Conservation (phyloP, 805 yeast genomes). For the Yamadazyma kitorensis region DNA sequence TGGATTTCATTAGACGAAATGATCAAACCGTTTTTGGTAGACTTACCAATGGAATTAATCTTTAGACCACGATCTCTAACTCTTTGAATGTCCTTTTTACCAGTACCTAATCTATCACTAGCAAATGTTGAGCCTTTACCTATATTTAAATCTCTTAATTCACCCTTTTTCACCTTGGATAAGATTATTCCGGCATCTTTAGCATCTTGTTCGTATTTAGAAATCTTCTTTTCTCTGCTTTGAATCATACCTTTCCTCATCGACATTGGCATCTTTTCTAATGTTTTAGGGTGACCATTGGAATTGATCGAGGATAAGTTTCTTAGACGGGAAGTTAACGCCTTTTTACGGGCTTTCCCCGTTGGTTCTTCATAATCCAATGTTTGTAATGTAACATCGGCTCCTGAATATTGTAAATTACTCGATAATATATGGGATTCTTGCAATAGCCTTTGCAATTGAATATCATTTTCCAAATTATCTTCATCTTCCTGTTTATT, state of each 20-base stretch:
- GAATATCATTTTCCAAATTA: constrained; percentile 67
- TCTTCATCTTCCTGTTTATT: constrained; percentile 42
- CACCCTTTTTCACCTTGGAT: constrained; percentile 66
- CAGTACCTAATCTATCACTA: constrained; percentile 52
- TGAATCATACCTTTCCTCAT: constrained; percentile 81
- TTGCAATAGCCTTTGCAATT: constrained; percentile 61
- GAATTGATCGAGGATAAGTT: constrained; percentile 42
- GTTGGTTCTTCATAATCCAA: constrained; percentile 59
- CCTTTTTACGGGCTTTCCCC: constrained; percentile 67
- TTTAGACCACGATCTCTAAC: constrained; percentile 75
- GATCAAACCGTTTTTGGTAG: constrained; percentile 75
- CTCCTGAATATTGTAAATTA: constrained; percentile 54
- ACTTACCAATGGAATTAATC: constrained; percentile 71
- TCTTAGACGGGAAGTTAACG: constrained; percentile 57
- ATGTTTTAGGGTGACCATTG: constrained; percentile 39
- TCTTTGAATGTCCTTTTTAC: constrained; percentile 35
- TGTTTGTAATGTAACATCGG: constrained; percentile 62
- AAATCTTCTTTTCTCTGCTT: constrained; percentile 49
- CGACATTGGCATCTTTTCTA: constrained; percentile 85
- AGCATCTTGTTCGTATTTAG: constrained; percentile 71
- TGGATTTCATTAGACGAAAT: constrained; percentile 68
- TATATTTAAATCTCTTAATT: constrained; percentile 52
- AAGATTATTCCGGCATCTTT: constrained; percentile 87
- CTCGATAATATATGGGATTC: constrained; percentile 67
- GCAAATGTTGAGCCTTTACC: constrained; percentile 53